These are phyloP conservation scores for Poa pratensis DNA, from an alignment of 176 grass and related monocot genomes.

Conservation along the genomic window DNA sequence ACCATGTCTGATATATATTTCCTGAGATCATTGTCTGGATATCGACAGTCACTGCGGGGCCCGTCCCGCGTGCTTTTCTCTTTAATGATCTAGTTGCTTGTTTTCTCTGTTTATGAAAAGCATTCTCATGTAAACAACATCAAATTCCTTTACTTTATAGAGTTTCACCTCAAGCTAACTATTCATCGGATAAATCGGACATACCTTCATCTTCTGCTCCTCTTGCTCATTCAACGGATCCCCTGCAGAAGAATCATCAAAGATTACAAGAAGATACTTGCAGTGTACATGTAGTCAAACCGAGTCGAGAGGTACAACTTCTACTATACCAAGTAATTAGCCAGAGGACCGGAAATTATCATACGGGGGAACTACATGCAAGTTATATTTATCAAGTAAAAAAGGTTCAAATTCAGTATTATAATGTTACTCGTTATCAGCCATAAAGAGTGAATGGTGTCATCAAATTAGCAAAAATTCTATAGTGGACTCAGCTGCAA, in stretches of 20 bases:
- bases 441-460: slow-evolving; percentile 19
- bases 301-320: slow-evolving; percentile 17
- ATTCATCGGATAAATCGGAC: slow-evolving; percentile 5
- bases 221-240: slow-evolving; percentile 46
- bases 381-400: not conserved
- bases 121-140: slow-evolving; percentile 40
- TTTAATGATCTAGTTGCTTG: slow-evolving; percentile 47
- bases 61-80: slow-evolving; percentile 52
- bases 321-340: slow-evolving; percentile 20
- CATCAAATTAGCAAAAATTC: not conserved
- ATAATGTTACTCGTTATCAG: not conserved
- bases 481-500: not conserved
- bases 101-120: slow-evolving; percentile 31
- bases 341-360: not conserved
- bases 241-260: slow-evolving; percentile 51
- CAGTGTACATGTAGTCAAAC: too few species aligned
- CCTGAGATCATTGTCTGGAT: slow-evolving; percentile 71
- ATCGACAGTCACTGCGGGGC: slow-evolving; percentile 51
- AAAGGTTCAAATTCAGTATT: slow-evolving; percentile 26
- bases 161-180: slow-evolving; percentile 22
- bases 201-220: slow-evolving; percentile 59
- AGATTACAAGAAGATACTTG: slow-evolving; percentile 31
- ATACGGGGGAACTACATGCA: not conserved
- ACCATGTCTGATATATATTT: slow-evolving; percentile 79
- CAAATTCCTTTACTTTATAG: slow-evolving; percentile 12